Evolutionary conservation across 345 rosid genomes (phyloP).

Genomic region (Pistacia vera): DNA sequence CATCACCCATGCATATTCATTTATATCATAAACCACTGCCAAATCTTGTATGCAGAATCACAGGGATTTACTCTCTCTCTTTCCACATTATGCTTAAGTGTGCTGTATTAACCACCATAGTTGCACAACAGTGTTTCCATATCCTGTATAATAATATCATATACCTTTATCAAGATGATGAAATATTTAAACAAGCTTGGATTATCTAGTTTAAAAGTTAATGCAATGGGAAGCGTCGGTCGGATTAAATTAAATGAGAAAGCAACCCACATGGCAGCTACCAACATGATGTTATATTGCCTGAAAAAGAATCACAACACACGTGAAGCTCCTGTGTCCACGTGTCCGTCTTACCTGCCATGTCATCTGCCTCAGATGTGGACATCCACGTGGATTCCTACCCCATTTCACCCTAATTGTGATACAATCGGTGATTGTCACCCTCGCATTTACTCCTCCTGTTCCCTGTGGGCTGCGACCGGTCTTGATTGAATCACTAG

Average conservation of each 20-base stretch:
- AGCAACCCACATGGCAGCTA: neutral
- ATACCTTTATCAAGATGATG: no score
- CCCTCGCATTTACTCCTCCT: conserved; percentile 33
- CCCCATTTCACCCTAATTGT: conserved; percentile 3
- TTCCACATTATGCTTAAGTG: no score
- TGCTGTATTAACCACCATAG: no score
- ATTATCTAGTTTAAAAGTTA: no score
- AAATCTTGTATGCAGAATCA: no score
- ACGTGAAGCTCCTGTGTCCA: conserved; percentile 25
- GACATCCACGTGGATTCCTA: conserved; percentile 29
- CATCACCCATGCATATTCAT: neutral
- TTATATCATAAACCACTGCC: no score
- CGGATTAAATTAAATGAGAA: neutral
- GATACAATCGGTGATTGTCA: conserved; percentile 17
- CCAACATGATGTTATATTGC: conserved; percentile 19
- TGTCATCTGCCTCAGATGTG: conserved; percentile 14
- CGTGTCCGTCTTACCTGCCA: conserved; percentile 17
- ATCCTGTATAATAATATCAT: no score
- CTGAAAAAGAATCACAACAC: conserved; percentile 8
- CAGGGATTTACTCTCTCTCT: no score
- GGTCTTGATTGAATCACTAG: neutral
- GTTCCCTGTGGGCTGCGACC: conserved; percentile 18
- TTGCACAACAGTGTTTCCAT: no score
- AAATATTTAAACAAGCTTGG: neutral
- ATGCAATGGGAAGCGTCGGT: neutral